Evolutionary conservation across 164 flowering plant species (phyloP), one percentile per base, ranked within the genome.

Genomic region (Macadamia tetraphylla): DNA sequence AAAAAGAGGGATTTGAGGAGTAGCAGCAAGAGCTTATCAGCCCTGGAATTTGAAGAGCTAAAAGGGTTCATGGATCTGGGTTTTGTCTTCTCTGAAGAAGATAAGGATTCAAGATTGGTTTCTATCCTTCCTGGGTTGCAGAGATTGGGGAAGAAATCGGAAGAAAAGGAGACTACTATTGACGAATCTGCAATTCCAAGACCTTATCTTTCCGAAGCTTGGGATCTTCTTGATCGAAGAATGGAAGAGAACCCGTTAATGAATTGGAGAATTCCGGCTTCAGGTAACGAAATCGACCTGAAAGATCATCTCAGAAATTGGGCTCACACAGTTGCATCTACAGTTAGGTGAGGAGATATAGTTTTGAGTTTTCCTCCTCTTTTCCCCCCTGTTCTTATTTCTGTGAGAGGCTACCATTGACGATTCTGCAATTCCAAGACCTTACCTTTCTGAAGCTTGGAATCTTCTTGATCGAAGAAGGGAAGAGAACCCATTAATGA

Each of bases 61-160:
- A 87, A 86, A 76, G 97, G 97, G 70, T 89, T 92, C 71, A 86
- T 85, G 82, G 97, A 92, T 77, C 70, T 92, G 65, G 96, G 97
- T 2, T 89, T 92, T 76, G 83, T 81, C 32, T 92, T 92, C 69
- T 75, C 87, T 1, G 88, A 88, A 64, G 86, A 81, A 68, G 96
- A 86, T 55, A 77, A 69, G 43, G 81, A 85, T 63, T 80, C 92
- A 46, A 77, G 67, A 55, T 73, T 92, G 81, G 85, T 73, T 42
- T 77, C 86, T 4, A 85, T 87, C 8, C 57, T 92, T 63, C 96
- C 96, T n/a, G 97, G 94, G 62, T 71, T 91, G 63, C 88, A 87
- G 31, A 84, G 86, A 69, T 43, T 86, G 61, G 89, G 86, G 8
- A 72, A 67, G 66, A 65, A 71, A 6, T 68, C 61, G 0, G 70